phyloP scores from a whole-genome alignment of 208 protist species.

The Jaenimonas drosophilae region DNA sequence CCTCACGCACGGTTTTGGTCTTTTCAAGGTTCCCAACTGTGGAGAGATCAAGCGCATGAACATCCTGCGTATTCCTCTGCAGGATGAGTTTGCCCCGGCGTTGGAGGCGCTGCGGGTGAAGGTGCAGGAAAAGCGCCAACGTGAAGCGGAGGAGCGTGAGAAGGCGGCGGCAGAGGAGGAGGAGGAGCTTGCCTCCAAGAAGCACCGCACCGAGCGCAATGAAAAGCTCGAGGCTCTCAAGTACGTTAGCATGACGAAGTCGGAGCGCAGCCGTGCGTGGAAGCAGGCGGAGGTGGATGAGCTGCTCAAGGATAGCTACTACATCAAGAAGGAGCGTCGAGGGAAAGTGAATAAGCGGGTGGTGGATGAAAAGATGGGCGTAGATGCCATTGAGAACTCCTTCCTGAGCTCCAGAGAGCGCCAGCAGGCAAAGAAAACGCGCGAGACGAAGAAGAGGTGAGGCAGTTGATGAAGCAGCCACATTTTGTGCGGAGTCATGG shows the following conservation, averaged over 20 bases:
- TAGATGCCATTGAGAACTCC: conserved; percentile 83
- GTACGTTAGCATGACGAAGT: conserved; percentile 69
- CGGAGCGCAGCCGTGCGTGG: conserved; percentile 72
- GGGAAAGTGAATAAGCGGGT: conserved; percentile 43
- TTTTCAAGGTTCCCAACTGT: conserved; percentile 87
- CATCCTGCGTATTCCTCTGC: conserved; percentile 65
- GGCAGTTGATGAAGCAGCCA: background rate
- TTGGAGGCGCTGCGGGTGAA: conserved; percentile 22
- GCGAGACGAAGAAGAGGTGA: conserved; percentile 15
- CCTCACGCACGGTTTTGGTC: conserved; percentile 89
- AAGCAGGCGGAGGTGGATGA: conserved; percentile 82
- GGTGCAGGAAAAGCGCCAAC: conserved; percentile 49
- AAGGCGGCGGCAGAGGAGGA: conserved; percentile 10
- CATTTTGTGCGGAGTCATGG: background rate
- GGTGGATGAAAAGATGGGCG: conserved; percentile 78
- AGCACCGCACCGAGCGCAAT: conserved; percentile 77
- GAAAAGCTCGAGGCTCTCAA: conserved; percentile 80
- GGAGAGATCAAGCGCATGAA: conserved; percentile 85
- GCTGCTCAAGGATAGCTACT: conserved; percentile 85
- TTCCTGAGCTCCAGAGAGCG: conserved; percentile 76
- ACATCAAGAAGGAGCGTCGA: conserved; percentile 82
- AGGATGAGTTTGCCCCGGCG: conserved; percentile 70
- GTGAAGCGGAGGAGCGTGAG: conserved; percentile 29
- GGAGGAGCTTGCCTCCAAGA: conserved; percentile 17
- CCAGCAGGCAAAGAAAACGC: conserved; percentile 58